Evolutionary conservation across 345 rosid genomes (phyloP).

Genomic region (Ceriops tagal): DNA sequence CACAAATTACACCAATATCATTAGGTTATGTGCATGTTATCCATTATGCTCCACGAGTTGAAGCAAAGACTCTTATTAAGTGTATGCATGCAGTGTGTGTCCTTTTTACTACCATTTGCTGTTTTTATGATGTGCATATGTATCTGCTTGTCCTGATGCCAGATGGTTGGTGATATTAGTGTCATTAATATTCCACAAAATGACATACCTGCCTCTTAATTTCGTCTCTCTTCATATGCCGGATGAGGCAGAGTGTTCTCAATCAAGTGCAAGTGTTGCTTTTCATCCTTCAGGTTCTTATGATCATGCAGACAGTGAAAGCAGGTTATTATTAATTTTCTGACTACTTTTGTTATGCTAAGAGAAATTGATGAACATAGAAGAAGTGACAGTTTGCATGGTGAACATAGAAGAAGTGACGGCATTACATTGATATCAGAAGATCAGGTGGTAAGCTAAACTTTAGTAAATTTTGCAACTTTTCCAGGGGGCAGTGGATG

Average conservation of each 20-base stretch:
- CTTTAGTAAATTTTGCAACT: not conserved
- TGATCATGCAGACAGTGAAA: slow-evolving; percentile 42
- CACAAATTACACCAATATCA: no score
- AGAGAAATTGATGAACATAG: slow-evolving; percentile 13
- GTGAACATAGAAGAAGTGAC: slow-evolving; percentile 30
- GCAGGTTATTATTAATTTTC: slow-evolving; percentile 41
- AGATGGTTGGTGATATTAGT: no score
- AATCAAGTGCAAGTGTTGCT: slow-evolving; percentile 35
- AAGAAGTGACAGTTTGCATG: slow-evolving; percentile 30
- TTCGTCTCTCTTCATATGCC: slow-evolving; percentile 30
- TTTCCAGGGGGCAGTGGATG: not conserved
- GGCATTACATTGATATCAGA: slow-evolving; percentile 28
- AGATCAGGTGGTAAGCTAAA: slow-evolving; percentile 39
- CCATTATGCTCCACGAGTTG: no score
- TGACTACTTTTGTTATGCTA: not conserved
- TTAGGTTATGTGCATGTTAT: no score
- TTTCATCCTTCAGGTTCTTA: slow-evolving; percentile 26
- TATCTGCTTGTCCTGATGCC: no score
- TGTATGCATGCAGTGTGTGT: no score
- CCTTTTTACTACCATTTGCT: no score
- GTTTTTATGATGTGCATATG: no score
- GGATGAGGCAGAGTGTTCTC: slow-evolving; percentile 53
- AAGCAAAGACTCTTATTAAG: no score
- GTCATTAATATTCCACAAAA: no score
- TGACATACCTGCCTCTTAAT: not conserved